Evolutionary conservation across 202 grass and related monocot species (phyloP).

Genomic region (Panicum virgatum): DNA sequence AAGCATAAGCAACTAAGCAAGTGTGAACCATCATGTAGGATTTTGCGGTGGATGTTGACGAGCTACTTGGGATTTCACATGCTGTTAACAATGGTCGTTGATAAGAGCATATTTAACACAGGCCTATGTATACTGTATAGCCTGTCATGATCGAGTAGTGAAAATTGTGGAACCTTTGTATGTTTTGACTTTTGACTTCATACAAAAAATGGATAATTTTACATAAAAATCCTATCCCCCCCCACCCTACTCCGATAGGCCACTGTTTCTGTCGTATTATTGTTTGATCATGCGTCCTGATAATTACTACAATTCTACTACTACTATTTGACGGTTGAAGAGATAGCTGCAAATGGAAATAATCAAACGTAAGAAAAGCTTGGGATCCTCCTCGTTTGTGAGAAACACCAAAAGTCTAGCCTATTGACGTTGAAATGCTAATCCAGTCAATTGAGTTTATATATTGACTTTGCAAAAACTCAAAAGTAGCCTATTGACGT

Average conservation of each 20-base stretch:
- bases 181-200: background rate
- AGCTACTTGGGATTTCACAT: background rate
- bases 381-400: background rate
- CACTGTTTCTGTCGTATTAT: no score
- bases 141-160: background rate
- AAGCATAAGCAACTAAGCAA: background rate
- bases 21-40: background rate
- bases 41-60: background rate
- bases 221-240: no score
- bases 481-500: no score
- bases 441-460: background rate
- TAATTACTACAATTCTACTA: background rate
- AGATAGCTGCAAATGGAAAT: background rate
- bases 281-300: background rate
- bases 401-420: slow-evolving; percentile 5
- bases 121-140: no score
- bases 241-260: background rate
- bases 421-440: background rate
- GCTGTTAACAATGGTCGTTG: background rate
- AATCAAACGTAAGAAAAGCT: background rate
- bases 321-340: background rate
- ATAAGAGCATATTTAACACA: background rate
- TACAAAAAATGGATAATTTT: background rate
- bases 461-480: background rate
- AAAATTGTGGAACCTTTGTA: background rate